Evolutionary conservation across 208 protist genomes (phyloP), one percentile per base, ranked within the genome.

Genomic region (Leishmania tropica): DNA sequence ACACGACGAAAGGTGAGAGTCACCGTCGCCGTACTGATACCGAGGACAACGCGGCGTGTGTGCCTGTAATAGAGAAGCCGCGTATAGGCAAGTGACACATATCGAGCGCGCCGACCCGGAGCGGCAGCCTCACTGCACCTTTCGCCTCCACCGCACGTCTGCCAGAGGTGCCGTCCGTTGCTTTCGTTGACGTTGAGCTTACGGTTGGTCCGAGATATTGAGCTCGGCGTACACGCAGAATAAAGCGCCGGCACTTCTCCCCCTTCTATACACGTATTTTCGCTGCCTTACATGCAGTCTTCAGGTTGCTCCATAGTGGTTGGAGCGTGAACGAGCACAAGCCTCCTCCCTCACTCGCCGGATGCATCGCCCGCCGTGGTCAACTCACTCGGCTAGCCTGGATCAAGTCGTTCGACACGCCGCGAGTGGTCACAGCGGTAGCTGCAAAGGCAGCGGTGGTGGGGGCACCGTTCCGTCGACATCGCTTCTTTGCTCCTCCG

Each of bases 341-440:
- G 42, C 47, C 48, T 75, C 56, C 72, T 76, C 17, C 24, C 51
- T 51, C 45, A 74, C 21, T 31, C 40, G 40, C 42, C 80, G 37
- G 35, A 83, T 84, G 81, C 58, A 70, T n/a, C n/a, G 28, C 15
- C 48, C 67, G 35, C 37, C 56, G 37, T 71, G 67, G 7, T 1
- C 47, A 2, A n/a, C 37, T 2, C 67, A 73, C 19, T 60, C 58
- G 13, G 54, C 56, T n/a, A 84, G 81, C 54, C 81, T 84, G 47
- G 81, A 80, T 40, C 47, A 84, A 35, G 70, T 84, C 47, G 75
- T 84, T 48, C 75, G 74, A 40, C 75, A 62, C 62, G 67, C 76
- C 45, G 47, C 53, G n/a, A 54, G 40, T 8, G 35, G 31, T 47
- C 45, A n/a, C 45, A 37, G 31, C 42, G 28, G 10, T 40, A 35